Base-by-base conservation (phyloP, 495 filamentous ascomycete species). In the Aspergillus kassunensis region DNA sequence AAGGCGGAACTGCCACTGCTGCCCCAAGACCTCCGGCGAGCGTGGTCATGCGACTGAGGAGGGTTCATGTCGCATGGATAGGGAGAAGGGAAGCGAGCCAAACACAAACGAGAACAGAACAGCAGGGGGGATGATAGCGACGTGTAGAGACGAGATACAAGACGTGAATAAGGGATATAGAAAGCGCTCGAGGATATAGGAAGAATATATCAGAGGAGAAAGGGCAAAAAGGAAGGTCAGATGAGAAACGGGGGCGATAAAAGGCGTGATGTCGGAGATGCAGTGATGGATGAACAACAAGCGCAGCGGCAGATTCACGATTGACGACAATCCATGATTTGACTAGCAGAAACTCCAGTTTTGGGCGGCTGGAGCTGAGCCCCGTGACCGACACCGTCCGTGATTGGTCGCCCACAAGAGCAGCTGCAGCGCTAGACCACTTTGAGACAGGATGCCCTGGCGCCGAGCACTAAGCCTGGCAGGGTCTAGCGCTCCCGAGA, bases 361-460 rank as follows among this genome's bases (percentile, higher is more conserved):
- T 36, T 55, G 44, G 52, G 49, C 49, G 49, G 37, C 57, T 51
- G 56, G 51, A 60, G 50, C 45, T 54, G 60, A 73, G 67, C 70
- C 45, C 68, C 70, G 70, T 73, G 70, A 73, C 70, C 25, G 47
- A 36, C 47, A 58, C 68, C 65, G 66, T 20, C 68, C 68, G 68
- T 73, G 70, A 73, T 68, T 69, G 64, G 66, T 64, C 68, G 57
- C 45, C 57, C 52, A 44, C 40, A 23, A 46, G 58, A 69, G 66
- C 63, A 68, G 56, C 46, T 51, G 49, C 36, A 24, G 40, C 16
- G 61, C 68, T 71, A 72, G 53, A 39, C 69, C 61, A 11, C 35
- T 45, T 55, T 13, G 9, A 45, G 61, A 34, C 58, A 53, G 44
- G 64, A 49, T 51, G 47, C 49, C 56, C 55, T 56, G 51, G 41